Evolutionary conservation across 371 early-diverging fungal species (phyloP), one percentile per base, ranked within the genome.

Genomic region (Umbelopsis sp.): DNA sequence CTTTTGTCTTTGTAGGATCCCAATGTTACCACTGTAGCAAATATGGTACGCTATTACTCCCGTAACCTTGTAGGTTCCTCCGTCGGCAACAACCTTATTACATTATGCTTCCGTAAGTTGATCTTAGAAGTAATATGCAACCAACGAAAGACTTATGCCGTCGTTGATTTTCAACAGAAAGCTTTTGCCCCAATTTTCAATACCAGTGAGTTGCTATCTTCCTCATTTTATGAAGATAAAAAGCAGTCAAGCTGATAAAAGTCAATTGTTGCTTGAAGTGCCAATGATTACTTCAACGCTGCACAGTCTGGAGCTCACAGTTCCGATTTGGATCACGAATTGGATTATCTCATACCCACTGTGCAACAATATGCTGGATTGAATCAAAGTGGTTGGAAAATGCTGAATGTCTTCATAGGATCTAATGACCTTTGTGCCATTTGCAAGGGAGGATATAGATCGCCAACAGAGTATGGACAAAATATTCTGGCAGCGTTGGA

Each of bases 351-450:
- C 9, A 24, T 80, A 20, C 69, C 76, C 1, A 63, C 73, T 1
- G 66, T 71, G 1, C 84, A 75, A 50, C 63, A 71, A 14, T 6
- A 41, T n/a, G 77, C 74, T 66, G 72, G 20, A 69, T 79, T 74
- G 65, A 71, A 62, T 71, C 81, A 44, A 45, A 72, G 77, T 8
- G 89, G 89, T 63, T 91, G 87, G 87, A 91, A 91, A 72, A 69
- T 91, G 18, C 64, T 86, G 0, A 86, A 85, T 0, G 64, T 91
- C 10, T 89, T 90, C 70, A 87, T 91, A 50, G 92, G 92, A 9
- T 85, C 83, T 50, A 91, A 91, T 69, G 90, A 91, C 69, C 77
- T 87, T 37, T 91, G 92, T 67, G 85, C 80, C 22, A 75, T 86
- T 2, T 88, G 89, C 65, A 72, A 70, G 8, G 74, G 67, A 12